Base-by-base conservation (phyloP, 202 grass and related monocot species). In the Elaeis oleifera region DNA sequence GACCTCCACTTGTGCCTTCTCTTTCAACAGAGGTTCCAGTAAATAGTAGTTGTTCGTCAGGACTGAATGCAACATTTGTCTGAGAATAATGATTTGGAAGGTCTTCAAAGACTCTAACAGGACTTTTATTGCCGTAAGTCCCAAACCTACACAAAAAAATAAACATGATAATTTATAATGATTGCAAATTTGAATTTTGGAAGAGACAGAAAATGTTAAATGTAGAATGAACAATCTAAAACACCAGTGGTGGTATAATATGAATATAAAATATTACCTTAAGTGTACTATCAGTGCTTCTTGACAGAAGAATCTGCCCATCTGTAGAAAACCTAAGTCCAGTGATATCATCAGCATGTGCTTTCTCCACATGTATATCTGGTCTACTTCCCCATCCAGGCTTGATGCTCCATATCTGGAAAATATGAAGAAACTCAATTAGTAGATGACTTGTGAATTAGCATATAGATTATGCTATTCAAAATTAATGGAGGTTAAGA, bases 351-450 rank as follows among this genome's bases (percentile, higher is more conserved):
- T 96, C 87, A 55, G 32, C 65, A 76, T 96, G 91, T 69, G 87
- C 80, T 70, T 90, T 83, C n/a, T 79, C 81, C 51, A 89, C 76
- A 76, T 91, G 70, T 49, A 96, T 86, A 76, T 96, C 91, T 72
- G 91, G 91, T 81, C 87, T 96, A 64, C 91, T 96, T 76, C 91
- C 91, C 91, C 91, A 96, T 66, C 91, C 91, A 67, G 84, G 78
- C 75, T 96, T 96, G 70, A 96, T 81, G 44, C 77, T 96, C 91
- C 91, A 96, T 39, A 96, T 11, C 91, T 96, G 75, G 23, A 83
- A 57, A 73, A 18, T 20, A 61, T 51, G 18, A 67, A 51, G 17
- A 44, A 23, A 14, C 28, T 17, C 69, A 59, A n/a, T 69, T 16
- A 18, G 60, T 55, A 65, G 55, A 39, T 9, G 74, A 21, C 6